These are phyloP conservation scores for Aristolochia fimbriata DNA, from an alignment of 164 flowering plant species.

Conservation along the genomic window DNA sequence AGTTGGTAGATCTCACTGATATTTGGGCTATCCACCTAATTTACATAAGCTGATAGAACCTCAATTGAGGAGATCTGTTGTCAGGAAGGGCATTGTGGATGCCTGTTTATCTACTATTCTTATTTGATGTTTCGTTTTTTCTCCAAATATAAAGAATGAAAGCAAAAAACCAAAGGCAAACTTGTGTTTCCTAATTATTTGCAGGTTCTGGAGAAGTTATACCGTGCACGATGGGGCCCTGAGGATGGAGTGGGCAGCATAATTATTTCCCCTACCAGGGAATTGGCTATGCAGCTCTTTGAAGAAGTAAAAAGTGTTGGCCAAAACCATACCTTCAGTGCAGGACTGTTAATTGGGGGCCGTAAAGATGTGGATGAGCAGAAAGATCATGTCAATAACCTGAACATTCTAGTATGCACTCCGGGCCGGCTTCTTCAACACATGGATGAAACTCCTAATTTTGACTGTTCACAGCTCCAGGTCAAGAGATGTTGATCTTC, in stretches of 20 bases:
- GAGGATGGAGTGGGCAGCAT: slow-evolving; percentile 93
- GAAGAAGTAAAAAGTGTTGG: slow-evolving; percentile 70
- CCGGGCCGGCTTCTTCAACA: slow-evolving; percentile 98
- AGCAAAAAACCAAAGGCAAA: too few relatives aligned
- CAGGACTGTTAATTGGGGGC: slow-evolving; percentile 94
- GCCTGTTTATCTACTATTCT: too few relatives aligned
- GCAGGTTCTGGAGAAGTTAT: slow-evolving; percentile 80
- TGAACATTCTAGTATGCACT: slow-evolving; percentile 87
- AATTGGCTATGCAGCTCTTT: slow-evolving; percentile 75
- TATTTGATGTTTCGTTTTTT: too few relatives aligned
- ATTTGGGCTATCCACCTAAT: too few relatives aligned
- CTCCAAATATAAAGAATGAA: too few relatives aligned
- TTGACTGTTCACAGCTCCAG: slow-evolving; percentile 94
- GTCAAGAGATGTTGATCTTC: slow-evolving; percentile 25
- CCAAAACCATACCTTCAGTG: slow-evolving; percentile 71
- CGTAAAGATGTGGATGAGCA: slow-evolving; percentile 72
- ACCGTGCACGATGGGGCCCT: slow-evolving; percentile 72
- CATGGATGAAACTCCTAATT: slow-evolving; percentile 94
- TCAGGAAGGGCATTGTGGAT: too few relatives aligned
- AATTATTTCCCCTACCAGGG: slow-evolving; percentile 91
- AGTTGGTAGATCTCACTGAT: too few relatives aligned
- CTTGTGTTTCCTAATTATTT: slow-evolving; percentile 1
- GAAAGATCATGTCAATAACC: slow-evolving; percentile 58
- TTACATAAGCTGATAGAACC: too few relatives aligned
- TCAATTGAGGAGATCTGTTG: too few relatives aligned